Evolutionary conservation across 2,329 filamentous ascomycete species (phyloP), one percentile per base, ranked within the genome.

Genomic region (Lomentospora prolificans): DNA sequence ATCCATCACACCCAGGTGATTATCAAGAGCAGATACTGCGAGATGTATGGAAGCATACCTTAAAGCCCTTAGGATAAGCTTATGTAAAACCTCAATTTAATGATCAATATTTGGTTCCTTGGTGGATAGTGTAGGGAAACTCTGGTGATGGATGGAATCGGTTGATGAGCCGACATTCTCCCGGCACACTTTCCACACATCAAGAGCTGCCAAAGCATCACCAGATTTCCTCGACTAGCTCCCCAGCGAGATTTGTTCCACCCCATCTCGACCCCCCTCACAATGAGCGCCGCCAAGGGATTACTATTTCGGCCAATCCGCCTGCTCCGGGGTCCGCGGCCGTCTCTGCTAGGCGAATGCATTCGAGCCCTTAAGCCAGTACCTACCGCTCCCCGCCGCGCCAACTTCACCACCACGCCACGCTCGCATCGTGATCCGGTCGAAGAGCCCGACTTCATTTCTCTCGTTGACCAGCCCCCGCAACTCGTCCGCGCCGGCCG

Each of bases 381-480:
- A 12, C 30, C 48, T 12, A 9, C 48, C 24, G 17, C 48, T 2
- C 25, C 24, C 22, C 27, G 53, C 10, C 24, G 33, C 36, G 24
- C 53, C 25, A 31, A 28, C n/a, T 50, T 55, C 46, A 25, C 57
- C 44, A 55, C 41, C 22, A 30, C 54, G 28, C 51, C 46, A 55
- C 30, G 53, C 51, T n/a, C 46, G 55, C 61, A 4, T 28, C 60
- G 6, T 52, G 59, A 8, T 59, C 59, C 44, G 57, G 86, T 79
- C 63, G 89, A 95, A 64, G 81, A 90, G 66, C 87, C 89, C 1
- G 79, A 79, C 66, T 96, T 95, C 74, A 79, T 82, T 58, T 96
- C 90, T 6, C 84, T 96, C 61, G 81, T 96, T 61, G 59, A 99
- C 72, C 86, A 88, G 58, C 90, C 92, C 1, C 82, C 91, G 0